Evolutionary conservation across 345 rosid species (phyloP).

Genomic region (Geranium brycei): DNA sequence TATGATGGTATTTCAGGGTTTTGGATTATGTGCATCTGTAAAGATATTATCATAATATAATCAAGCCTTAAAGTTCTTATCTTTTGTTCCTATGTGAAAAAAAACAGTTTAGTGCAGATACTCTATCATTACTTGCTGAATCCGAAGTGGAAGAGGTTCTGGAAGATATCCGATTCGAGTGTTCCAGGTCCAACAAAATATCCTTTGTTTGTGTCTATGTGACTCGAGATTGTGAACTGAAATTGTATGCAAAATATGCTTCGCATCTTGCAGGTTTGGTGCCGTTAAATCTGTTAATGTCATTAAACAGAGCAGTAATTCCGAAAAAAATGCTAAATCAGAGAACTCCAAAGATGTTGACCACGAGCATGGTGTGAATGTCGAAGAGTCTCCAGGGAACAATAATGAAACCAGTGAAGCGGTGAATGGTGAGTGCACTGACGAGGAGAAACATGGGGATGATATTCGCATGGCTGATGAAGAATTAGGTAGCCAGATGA

Average conservation of each 20-base stretch:
- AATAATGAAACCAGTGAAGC: not conserved
- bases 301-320: slow-evolving; percentile 24
- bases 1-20: slow-evolving; percentile 23
- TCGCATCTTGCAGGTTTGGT: slow-evolving; percentile 62
- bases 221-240: slow-evolving; percentile 7
- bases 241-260: slow-evolving; percentile 1
- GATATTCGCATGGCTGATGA: slow-evolving; percentile 2
- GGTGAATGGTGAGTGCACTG: not conserved
- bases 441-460: not conserved
- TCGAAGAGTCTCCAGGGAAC: not conserved
- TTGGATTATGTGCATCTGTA: not conserved
- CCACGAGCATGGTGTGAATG: not conserved
- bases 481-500: not conserved
- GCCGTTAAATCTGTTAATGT: slow-evolving; percentile 57
- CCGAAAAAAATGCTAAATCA: slow-evolving; percentile 17
- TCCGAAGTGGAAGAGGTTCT: slow-evolving; percentile 60
- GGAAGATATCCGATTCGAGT: slow-evolving; percentile 81
- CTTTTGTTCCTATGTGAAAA: slow-evolving; percentile 12
- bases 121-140: slow-evolving; percentile 33
- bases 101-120: slow-evolving; percentile 45
- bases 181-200: slow-evolving; percentile 47
- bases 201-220: slow-evolving; percentile 14
- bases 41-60: not conserved
- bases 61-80: not conserved
- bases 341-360: not conserved